Evolutionary conservation across 2,329 filamentous ascomycete genomes (phyloP).

Genomic region (Coniella lustricola): DNA sequence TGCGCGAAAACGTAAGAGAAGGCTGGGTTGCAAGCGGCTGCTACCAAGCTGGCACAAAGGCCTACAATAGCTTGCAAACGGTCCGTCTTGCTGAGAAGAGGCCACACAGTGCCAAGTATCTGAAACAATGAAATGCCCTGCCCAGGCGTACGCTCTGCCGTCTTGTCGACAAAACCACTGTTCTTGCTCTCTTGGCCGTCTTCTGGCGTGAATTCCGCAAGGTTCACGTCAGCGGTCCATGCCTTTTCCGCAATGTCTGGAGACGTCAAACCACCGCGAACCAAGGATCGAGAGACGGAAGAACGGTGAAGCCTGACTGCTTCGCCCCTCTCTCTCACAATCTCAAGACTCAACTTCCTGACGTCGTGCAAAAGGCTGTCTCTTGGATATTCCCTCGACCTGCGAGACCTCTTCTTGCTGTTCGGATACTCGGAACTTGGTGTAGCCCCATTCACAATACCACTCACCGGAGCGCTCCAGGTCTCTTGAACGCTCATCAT

Average conservation of each 20-base stretch:
- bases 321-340: constrained; percentile 12
- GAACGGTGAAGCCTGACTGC: constrained; percentile 4
- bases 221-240: background rate
- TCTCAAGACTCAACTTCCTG: constrained; percentile 10
- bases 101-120: constrained; percentile 67
- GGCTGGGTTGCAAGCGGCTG: constrained; percentile 60
- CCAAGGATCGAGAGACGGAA: background rate
- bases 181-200: background rate
- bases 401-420: background rate
- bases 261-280: background rate
- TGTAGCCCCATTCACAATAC: background rate
- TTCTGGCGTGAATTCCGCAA: background rate
- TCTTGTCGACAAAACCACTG: no score
- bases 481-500: background rate
- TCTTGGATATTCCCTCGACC: background rate
- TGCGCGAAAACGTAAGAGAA: constrained; percentile 73
- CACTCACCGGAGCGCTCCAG: background rate
- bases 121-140: constrained; percentile 31
- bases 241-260: background rate
- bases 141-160: background rate
- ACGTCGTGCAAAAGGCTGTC: background rate
- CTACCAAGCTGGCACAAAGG: constrained; percentile 52
- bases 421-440: background rate
- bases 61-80: constrained; percentile 52
- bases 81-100: constrained; percentile 46